These are phyloP conservation scores for Arctium minus DNA, from an alignment of 129 eudicot genomes.

Conservation along the genomic window DNA sequence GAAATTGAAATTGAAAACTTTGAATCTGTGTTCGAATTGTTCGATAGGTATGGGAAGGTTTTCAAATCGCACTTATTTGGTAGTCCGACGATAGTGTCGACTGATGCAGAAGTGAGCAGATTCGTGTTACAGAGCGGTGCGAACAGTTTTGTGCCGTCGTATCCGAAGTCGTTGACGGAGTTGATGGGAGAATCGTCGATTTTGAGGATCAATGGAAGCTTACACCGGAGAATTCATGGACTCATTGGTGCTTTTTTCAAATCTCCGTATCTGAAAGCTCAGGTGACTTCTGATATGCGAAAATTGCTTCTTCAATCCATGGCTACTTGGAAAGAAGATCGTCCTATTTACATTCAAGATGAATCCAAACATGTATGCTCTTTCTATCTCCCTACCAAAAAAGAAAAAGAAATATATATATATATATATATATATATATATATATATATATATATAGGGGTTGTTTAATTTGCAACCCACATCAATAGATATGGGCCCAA, in stretches of 20 bases:
- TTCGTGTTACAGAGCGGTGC: conserved; percentile 73
- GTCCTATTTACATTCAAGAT: conserved; percentile 71
- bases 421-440: no score
- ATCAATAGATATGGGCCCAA: no score
- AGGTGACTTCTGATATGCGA: conserved; percentile 67
- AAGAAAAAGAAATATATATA: no score
- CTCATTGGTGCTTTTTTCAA: conserved; percentile 81
- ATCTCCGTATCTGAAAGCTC: conserved; percentile 74
- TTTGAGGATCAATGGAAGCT: conserved; percentile 66
- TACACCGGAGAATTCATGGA: conserved; percentile 85
- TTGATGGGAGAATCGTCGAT: conserved; percentile 92
- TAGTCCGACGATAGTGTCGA: conserved; percentile 78
- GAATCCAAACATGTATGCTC: conserved; percentile 65
- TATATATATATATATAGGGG: no score
- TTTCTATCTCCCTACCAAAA: not conserved
- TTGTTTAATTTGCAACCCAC: no score
- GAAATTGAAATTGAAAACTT: not conserved
- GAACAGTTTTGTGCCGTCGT: conserved; percentile 71
- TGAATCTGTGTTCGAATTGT: not conserved
- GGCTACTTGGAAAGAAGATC: conserved; percentile 63
- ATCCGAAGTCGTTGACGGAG: conserved; percentile 84
- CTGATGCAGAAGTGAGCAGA: conserved; percentile 86
- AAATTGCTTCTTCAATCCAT: conserved; percentile 52
- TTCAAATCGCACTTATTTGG: conserved; percentile 97
- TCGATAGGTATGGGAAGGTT: conserved; percentile 80